phyloP scores from a whole-genome alignment of 768 basidiomycete species.

The Pleurotus salmoneostramineus region DNA sequence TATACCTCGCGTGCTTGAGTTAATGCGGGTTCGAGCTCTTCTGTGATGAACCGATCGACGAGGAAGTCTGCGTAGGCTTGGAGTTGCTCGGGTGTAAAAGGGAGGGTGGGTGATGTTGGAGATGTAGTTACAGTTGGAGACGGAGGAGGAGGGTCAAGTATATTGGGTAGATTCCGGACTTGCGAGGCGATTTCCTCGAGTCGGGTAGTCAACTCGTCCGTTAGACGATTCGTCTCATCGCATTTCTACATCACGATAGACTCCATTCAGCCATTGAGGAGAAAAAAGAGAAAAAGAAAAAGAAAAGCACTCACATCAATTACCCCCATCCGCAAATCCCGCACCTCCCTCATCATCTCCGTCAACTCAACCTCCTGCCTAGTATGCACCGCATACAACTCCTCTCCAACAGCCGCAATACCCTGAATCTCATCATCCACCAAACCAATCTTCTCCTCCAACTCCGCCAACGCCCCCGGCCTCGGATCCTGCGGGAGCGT shows the following conservation, averaged over 20 bases:
- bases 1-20: neutral
- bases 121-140: no score
- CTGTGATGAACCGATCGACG: neutral
- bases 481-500: neutral
- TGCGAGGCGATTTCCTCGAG: neutral
- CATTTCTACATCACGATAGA: no score
- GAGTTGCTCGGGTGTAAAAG: neutral
- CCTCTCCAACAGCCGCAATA: neutral
- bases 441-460: neutral
- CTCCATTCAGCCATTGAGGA: no score
- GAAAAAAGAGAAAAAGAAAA: no score
- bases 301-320: no score
- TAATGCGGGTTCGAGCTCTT: neutral
- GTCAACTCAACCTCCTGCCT: no score
- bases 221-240: no score
- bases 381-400: no score
- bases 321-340: no score
- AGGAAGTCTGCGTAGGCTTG: neutral
- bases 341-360: no score
- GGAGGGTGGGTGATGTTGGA: neutral
- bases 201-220: no score
- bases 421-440: neutral
- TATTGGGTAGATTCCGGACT: neutral
- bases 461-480: neutral
- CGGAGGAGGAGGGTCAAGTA: no score